Evolutionary conservation across 148 eudicot genomes (phyloP).

Genomic region (Camellia japonica): DNA sequence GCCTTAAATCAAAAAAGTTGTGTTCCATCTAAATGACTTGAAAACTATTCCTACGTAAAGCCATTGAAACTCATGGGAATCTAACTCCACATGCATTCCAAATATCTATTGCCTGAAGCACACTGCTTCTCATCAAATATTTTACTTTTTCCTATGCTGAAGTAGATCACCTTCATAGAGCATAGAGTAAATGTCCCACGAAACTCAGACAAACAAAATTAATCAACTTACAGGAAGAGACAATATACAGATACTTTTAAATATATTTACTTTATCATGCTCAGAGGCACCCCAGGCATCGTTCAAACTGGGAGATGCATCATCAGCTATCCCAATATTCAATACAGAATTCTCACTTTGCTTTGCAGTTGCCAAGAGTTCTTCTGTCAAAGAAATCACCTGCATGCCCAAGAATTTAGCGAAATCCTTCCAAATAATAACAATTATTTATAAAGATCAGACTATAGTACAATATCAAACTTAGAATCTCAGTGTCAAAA

Average conservation of each 20-base stretch:
- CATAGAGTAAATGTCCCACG: not conserved
- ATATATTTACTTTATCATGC: constrained; percentile 37
- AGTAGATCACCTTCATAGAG: not conserved
- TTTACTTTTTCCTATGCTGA: not conserved
- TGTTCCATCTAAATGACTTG: constrained; percentile 2
- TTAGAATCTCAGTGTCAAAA: constrained; percentile 60
- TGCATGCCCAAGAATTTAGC: constrained; percentile 32
- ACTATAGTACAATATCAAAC: constrained; percentile 38
- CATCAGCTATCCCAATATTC: constrained; percentile 38
- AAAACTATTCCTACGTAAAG: not conserved
- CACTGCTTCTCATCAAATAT: not conserved
- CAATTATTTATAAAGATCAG: constrained; percentile 12
- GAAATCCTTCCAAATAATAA: constrained; percentile 14
- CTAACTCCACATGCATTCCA: not conserved
- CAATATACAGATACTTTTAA: constrained; percentile 3
- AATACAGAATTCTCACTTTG: constrained; percentile 61
- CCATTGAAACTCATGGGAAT: not conserved
- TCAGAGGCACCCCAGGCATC: constrained; percentile 32
- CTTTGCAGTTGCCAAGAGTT: constrained; percentile 80
- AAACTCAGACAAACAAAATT: constrained; percentile 1
- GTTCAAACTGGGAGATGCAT: constrained; percentile 42
- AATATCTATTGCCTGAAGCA: not conserved
- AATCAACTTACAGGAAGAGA: constrained; percentile 1
- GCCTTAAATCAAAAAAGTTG: no score
- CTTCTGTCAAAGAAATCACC: constrained; percentile 95